A percentile compares a stretch with the other conserved stretches of the same genome.
These are phyloP conservation scores for Cystobasidium pallidum DNA, from an alignment of 1,284 basidiomycete species.

Conservation along the genomic window DNA sequence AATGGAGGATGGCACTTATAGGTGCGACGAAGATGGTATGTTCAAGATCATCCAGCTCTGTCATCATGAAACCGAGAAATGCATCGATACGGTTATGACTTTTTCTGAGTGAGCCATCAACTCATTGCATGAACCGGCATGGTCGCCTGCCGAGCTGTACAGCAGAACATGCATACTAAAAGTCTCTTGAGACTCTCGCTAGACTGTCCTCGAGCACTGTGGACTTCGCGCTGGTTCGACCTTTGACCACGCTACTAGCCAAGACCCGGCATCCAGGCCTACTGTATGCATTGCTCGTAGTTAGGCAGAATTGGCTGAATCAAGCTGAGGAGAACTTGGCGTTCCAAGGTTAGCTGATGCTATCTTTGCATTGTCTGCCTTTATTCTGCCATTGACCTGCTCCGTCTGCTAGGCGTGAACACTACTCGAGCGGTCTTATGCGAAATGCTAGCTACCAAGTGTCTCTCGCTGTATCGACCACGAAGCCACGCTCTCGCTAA, in stretches of 20 bases:
- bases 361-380: no score
- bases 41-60: constrained; percentile 32
- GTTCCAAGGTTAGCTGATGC: constrained; percentile 42
- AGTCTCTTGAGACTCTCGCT: background rate
- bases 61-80: constrained; percentile 17
- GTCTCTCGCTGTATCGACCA: constrained; percentile 29
- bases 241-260: constrained; percentile 46
- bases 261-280: constrained; percentile 45
- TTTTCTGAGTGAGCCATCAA: constrained; percentile 28
- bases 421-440: constrained; percentile 49
- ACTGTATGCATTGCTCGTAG: constrained; percentile 49
- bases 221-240: constrained; percentile 50
- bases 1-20: constrained; percentile 19
- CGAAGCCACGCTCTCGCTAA: constrained; percentile 64
- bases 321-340: constrained; percentile 47
- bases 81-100: constrained; percentile 27
- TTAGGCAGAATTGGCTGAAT: constrained; percentile 48
- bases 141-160: background rate
- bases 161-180: background rate
- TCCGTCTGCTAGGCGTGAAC: constrained; percentile 44
- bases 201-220: constrained; percentile 35
- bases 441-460: constrained; percentile 52
- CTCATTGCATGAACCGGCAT: background rate
- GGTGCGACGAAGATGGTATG: background rate
- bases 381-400: no score